Evolutionary conservation across 805 yeast genomes (phyloP), one percentile per base, ranked within the genome.

Genomic region (Barnettozyma populi): DNA sequence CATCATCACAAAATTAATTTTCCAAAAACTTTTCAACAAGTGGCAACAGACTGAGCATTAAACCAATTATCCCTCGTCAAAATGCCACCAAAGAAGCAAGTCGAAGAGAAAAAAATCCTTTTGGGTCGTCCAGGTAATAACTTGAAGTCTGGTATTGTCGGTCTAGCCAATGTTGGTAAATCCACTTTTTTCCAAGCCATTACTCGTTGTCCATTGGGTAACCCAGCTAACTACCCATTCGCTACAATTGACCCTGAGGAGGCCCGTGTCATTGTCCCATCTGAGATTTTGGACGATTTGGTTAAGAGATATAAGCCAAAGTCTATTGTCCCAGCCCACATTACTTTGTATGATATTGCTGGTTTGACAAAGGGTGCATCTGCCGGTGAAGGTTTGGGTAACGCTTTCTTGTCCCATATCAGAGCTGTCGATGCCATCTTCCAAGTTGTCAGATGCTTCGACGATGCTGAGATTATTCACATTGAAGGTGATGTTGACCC

Each of bases 191-290:
- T 92, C 80, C 98, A 94, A 71, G 96, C 97, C 48, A 86, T 94
- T 63, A 92, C 98, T 48, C 82, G 84, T 70, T 88, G 90, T 57
- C 89, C 90, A 42, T 73, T 94, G 57, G 98, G 99, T 53, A 90
- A 78, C 73, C 98, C 99, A 48, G 99, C 98, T 50, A 92, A 92
- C 69, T 92, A 90, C 68, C 99, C 99, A 23, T 92, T 89, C 66
- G 99, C 99, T 38, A 92, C 99, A 48, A 90, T 90, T 70, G 97
- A 92, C 59, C 98, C 99, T 46, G 98, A 94, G 73, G 97, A 92
- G 73, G 97, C 98, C 41, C 82, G 95, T 66, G 96, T 92, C 47
- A 80, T 83, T 56, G 98, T 94, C 51, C 97, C 97, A 60, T 87
- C 96, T 52, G 79, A 85, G 52, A 82, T 96, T 67, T 82, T 94